These are phyloP conservation scores for Sphagnum contortum DNA, from an alignment of 225 moss, liverwort and hornwort genomes.

Conservation along the genomic window DNA sequence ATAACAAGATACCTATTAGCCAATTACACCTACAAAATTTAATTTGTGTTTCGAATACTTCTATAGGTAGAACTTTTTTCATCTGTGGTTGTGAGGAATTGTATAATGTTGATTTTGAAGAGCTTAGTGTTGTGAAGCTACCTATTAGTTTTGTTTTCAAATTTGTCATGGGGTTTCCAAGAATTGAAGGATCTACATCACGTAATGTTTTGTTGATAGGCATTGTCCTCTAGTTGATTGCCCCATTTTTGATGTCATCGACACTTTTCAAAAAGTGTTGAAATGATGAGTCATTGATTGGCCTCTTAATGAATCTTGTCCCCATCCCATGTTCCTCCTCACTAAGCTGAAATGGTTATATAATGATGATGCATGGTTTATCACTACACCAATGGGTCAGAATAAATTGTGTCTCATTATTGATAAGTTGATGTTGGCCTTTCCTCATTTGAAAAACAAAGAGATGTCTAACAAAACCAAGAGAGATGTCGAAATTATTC, in stretches of 20 bases:
- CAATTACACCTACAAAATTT: background rate
- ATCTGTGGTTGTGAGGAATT: background rate
- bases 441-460: too few relatives aligned
- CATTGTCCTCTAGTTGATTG: background rate
- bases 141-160: background rate
- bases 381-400: too few relatives aligned
- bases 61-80: background rate
- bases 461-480: too few relatives aligned
- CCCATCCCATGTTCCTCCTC: background rate
- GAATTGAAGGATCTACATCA: background rate
- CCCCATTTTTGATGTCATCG: background rate
- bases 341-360: too few relatives aligned
- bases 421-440: too few relatives aligned
- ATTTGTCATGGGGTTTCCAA: background rate
- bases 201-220: background rate
- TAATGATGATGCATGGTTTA: too few relatives aligned
- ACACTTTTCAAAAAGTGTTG: background rate
- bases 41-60: background rate
- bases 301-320: background rate
- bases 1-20: too few relatives aligned
- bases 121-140: background rate
- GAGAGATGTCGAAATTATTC: too few relatives aligned
- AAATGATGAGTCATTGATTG: background rate
- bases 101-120: background rate
- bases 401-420: too few relatives aligned